phyloP scores from a whole-genome alignment of 2,329 filamentous ascomycete species.

The Incumbomyces delicatus region DNA sequence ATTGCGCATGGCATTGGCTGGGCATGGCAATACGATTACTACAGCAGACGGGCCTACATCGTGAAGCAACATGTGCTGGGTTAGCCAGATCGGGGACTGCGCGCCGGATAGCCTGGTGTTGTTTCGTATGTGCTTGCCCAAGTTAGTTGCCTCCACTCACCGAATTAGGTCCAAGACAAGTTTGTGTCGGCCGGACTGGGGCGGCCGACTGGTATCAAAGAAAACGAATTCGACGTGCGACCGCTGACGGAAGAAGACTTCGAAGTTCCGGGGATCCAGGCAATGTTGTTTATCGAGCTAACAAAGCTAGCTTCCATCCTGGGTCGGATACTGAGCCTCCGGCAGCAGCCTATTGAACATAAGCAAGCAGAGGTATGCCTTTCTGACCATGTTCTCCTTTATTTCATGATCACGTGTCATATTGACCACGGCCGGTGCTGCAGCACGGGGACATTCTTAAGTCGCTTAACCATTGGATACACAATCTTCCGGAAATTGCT shows the following conservation, averaged over 20 bases:
- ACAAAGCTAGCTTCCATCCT: background rate
- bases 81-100: background rate
- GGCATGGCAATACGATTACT: slow-evolving; percentile 1
- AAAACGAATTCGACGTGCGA: slow-evolving; percentile 1
- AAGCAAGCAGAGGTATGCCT: background rate
- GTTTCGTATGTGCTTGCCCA: too few species aligned
- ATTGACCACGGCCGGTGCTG: too few species aligned
- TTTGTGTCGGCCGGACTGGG: background rate
- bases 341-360: background rate
- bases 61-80: background rate
- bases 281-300: background rate
- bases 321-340: background rate
- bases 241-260: slow-evolving; percentile 1
- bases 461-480: too few species aligned
- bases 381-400: too few species aligned
- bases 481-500: too few species aligned
- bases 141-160: background rate
- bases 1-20: slow-evolving; percentile 5
- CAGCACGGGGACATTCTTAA: too few species aligned
- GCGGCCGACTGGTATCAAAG: background rate
- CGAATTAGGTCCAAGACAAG: background rate
- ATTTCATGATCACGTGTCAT: too few species aligned
- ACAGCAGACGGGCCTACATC: slow-evolving; percentile 3
- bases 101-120: too few species aligned
- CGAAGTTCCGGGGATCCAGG: background rate